phyloP scores from a whole-genome alignment of 441 rosid species.

The Populus hybrid region DNA sequence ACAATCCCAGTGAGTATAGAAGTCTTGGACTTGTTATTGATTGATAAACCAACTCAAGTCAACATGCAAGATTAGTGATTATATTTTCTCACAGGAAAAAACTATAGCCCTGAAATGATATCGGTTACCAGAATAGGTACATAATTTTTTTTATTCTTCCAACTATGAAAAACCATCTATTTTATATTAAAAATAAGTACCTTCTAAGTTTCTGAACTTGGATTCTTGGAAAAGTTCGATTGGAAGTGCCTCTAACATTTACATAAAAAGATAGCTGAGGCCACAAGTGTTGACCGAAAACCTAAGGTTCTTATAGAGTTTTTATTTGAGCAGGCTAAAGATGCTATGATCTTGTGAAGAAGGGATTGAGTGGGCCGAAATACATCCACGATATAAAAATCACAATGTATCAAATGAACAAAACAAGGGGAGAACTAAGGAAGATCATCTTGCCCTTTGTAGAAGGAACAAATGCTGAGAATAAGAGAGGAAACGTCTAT shows the following conservation, averaged over 20 bases:
- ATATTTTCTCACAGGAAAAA: not conserved
- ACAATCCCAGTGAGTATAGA: not conserved
- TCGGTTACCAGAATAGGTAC: not conserved
- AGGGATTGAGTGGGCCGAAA: not conserved
- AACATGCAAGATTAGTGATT: not conserved
- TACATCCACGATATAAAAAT: not conserved
- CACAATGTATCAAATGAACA: not conserved
- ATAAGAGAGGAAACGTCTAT: not conserved
- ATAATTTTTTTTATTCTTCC: not conserved
- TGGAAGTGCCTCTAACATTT: not conserved
- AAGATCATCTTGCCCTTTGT: not conserved
- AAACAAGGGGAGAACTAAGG: not conserved
- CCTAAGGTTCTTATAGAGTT: not conserved
- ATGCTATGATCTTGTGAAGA: not conserved
- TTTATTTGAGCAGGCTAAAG: too few species aligned
- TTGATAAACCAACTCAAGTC: not conserved
- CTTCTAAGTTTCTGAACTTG: not conserved
- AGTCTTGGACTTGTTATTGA: not conserved
- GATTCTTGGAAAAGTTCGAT: not conserved
- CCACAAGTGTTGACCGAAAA: not conserved
- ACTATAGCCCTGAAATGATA: not conserved
- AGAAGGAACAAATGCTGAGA: not conserved
- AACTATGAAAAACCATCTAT: not conserved
- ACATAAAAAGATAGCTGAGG: not conserved
- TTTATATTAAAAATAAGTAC: not conserved